A percentile compares a stretch with the other conserved stretches of the same genome.
Evolutionary conservation across 177 flowering plant species (phyloP).

Genomic region (Vitis hybrid): DNA sequence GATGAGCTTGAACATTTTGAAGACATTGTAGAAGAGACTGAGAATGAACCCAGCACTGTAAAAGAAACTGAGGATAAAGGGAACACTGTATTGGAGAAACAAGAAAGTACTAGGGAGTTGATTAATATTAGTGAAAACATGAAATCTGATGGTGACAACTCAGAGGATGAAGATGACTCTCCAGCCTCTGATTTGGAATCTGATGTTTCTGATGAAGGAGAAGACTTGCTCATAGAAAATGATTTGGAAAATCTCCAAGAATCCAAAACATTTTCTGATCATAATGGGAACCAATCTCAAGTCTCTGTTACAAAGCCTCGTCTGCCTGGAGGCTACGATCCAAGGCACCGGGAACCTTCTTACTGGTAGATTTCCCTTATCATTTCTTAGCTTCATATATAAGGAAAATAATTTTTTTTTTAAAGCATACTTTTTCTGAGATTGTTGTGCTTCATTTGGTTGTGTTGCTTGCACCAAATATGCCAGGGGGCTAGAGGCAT

Average conservation of each 20-base stretch:
- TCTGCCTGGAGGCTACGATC: slow-evolving; percentile 82
- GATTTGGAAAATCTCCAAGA: slow-evolving; percentile 23
- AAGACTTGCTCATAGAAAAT: slow-evolving; percentile 31
- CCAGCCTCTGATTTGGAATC: slow-evolving; percentile 42
- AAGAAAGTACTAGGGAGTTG: slow-evolving; percentile 11
- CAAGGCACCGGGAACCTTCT: slow-evolving; percentile 87
- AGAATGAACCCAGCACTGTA: slow-evolving; percentile 18
- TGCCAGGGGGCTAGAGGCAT: no score
- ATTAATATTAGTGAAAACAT: slow-evolving; percentile 17
- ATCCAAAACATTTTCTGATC: slow-evolving; percentile 20
- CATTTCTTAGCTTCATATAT: neutral
- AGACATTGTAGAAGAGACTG: slow-evolving; percentile 67
- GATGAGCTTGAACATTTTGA: slow-evolving; percentile 93
- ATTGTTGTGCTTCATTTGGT: no score
- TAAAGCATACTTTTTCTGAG: no score
- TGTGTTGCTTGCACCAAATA: neutral
- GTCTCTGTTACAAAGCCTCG: slow-evolving; percentile 15
- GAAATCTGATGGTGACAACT: slow-evolving; percentile 29
- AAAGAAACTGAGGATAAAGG: slow-evolving; percentile 44
- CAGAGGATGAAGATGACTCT: slow-evolving; percentile 37
- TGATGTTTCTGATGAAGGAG: slow-evolving; percentile 50
- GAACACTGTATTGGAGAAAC: slow-evolving; percentile 16
- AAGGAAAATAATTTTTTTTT: no score
- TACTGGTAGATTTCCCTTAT: slow-evolving; percentile 52
- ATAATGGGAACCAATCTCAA: slow-evolving; percentile 21